These are phyloP conservation scores for Lasiodiplodia gonubiensis DNA, from an alignment of 2,329 filamentous ascomycete genomes.

Conservation along the genomic window DNA sequence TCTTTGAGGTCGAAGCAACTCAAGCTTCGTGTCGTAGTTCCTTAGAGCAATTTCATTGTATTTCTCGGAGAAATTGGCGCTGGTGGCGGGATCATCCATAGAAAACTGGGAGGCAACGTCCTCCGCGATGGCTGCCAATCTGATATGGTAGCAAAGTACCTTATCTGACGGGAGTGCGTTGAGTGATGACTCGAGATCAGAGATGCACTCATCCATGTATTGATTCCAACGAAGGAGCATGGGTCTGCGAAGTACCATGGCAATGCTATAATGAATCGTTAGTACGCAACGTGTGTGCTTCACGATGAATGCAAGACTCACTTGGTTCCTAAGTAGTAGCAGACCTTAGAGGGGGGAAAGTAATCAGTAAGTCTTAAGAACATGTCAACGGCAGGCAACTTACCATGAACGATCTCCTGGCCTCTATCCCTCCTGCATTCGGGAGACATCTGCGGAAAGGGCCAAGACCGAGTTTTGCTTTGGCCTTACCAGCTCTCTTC, in stretches of 20 bases:
- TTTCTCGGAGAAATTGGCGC: slow-evolving; percentile 58
- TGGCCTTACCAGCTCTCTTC: slow-evolving; percentile 56
- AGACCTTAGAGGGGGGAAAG: slow-evolving; percentile 35
- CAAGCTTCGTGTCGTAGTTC: slow-evolving; percentile 23
- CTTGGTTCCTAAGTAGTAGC: slow-evolving; percentile 66
- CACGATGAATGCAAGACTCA: slow-evolving; percentile 35
- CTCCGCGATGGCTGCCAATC: slow-evolving; percentile 63
- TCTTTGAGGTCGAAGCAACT: slow-evolving; percentile 5
- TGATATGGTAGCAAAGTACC: slow-evolving; percentile 62
- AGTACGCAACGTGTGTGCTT: background rate
- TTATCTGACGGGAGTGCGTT: slow-evolving; percentile 64
- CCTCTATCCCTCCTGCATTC: slow-evolving; percentile 62
- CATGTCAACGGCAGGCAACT: background rate
- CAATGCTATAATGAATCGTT: slow-evolving; percentile 49
- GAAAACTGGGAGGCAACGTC: slow-evolving; percentile 62
- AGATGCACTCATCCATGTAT: slow-evolving; percentile 68
- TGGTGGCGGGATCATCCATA: slow-evolving; percentile 60
- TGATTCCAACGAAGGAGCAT: slow-evolving; percentile 66
- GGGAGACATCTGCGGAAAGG: slow-evolving; percentile 43
- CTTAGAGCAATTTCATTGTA: slow-evolving; percentile 21
- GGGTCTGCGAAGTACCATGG: slow-evolving; percentile 64
- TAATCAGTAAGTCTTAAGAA: background rate
- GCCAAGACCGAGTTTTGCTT: slow-evolving; percentile 44
- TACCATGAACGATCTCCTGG: slow-evolving; percentile 63
- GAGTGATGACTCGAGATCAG: slow-evolving; percentile 61